Percentiles rank a stretch among this genome's conserved stretches.
phyloP scores from a whole-genome alignment of 495 filamentous ascomycete genomes.

The Xylaria telfairii region DNA sequence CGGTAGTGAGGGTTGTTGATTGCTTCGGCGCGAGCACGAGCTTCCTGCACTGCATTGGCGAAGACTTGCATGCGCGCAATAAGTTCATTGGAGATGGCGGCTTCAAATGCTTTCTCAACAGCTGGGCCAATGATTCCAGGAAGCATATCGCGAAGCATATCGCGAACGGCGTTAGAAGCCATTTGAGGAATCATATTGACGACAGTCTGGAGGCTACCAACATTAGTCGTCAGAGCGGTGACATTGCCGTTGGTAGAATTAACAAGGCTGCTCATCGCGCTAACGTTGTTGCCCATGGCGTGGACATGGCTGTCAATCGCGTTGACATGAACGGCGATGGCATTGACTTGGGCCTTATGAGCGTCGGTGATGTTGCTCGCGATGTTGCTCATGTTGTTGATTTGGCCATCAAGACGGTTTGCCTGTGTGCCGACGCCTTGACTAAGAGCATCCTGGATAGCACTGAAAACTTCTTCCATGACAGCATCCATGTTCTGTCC shows the following conservation, averaged over 20 bases:
- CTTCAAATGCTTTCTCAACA: constrained; percentile 6
- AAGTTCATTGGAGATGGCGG: constrained; percentile 22
- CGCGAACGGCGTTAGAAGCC: constrained; percentile 16
- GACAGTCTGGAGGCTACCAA: constrained; percentile 32
- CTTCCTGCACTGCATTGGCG: not conserved
- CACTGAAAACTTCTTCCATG: constrained; percentile 30
- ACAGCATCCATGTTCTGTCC: constrained; percentile 29
- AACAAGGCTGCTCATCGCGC: constrained; percentile 32
- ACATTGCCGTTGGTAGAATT: constrained; percentile 41
- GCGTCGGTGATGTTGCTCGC: constrained; percentile 11
- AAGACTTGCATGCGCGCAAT: constrained; percentile 16
- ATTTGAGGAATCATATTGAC: constrained; percentile 37
- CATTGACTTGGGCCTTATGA: constrained; percentile 32
- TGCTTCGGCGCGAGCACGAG: not conserved
- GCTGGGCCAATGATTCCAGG: not conserved
- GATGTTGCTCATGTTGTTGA: constrained; percentile 5
- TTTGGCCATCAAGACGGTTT: constrained; percentile 13
- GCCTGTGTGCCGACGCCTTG: constrained; percentile 24
- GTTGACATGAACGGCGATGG: constrained; percentile 35
- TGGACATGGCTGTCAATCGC: constrained; percentile 38
- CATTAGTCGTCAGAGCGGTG: constrained; percentile 25
- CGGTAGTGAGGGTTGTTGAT: not conserved
- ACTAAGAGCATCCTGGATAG: constrained; percentile 28
- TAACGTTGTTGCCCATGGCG: constrained; percentile 37
- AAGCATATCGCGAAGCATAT: constrained; percentile 23